phyloP scores from a whole-genome alignment of 177 flowering plant species.

The Vitis hybrid region DNA sequence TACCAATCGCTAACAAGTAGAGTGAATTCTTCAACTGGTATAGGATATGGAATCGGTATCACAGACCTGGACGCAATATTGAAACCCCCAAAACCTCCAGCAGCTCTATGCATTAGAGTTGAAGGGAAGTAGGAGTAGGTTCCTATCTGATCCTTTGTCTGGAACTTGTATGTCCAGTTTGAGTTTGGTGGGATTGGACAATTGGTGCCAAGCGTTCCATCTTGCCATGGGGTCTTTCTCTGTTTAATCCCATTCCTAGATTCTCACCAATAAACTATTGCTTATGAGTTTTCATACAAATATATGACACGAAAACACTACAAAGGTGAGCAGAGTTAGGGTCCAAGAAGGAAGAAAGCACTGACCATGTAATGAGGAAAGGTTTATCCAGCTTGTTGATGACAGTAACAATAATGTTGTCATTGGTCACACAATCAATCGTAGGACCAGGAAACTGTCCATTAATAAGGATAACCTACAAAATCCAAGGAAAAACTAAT shows the following conservation, averaged over 20 bases:
- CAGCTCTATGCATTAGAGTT: slow-evolving; percentile 44
- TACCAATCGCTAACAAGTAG: slow-evolving; percentile 56
- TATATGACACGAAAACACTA: neutral
- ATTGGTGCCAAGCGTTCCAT: slow-evolving; percentile 67
- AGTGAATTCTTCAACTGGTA: slow-evolving; percentile 39
- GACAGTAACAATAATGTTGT: slow-evolving; percentile 45
- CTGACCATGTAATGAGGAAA: slow-evolving; percentile 61
- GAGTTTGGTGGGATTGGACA: slow-evolving; percentile 58
- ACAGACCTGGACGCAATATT: slow-evolving; percentile 30
- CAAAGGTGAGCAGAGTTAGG: neutral
- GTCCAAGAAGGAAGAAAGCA: neutral
- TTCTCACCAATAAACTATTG: neutral
- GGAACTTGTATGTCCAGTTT: slow-evolving; percentile 53
- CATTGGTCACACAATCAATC: slow-evolving; percentile 44
- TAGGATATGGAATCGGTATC: slow-evolving; percentile 43
- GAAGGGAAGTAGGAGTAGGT: slow-evolving; percentile 53
- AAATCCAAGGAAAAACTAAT: neutral
- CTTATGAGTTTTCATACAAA: neutral
- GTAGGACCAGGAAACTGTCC: slow-evolving; percentile 63
- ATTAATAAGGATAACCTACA: slow-evolving; percentile 56
- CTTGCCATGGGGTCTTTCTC: slow-evolving; percentile 58
- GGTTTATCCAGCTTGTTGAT: slow-evolving; percentile 46
- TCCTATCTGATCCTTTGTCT: slow-evolving; percentile 63
- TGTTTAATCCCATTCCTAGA: slow-evolving; percentile 55
- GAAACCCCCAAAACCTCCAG: slow-evolving; percentile 52